Conservation (phyloP, 306 rosid genomes). For the Mimosa bimucronata region DNA sequence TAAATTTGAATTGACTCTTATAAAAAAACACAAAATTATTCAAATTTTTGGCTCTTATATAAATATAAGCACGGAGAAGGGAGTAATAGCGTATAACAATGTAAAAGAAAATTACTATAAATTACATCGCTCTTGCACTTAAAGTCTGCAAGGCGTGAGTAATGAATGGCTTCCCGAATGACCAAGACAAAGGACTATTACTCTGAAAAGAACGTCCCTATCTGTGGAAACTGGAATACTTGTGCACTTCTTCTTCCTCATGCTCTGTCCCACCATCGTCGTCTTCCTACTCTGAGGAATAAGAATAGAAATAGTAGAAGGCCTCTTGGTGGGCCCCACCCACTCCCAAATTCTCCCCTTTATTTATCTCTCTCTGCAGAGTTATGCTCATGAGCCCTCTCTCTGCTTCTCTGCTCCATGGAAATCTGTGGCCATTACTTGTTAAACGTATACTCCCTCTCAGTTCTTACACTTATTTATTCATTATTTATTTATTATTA, state of each 20-base stretch:
- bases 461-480: not conserved
- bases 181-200: too few species aligned
- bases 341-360: not conserved
- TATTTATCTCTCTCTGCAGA: not conserved
- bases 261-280: not conserved
- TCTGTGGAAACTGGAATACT: not conserved
- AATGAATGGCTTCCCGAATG: too few species aligned
- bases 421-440: not conserved
- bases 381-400: not conserved
- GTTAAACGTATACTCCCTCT: not conserved
- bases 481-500: too few species aligned
- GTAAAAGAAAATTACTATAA: too few species aligned
- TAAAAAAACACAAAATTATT: too few species aligned
- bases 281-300: not conserved
- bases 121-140: too few species aligned
- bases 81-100: too few species aligned
- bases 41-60: too few species aligned
- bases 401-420: too few species aligned
- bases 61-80: too few species aligned
- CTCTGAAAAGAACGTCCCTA: not conserved
- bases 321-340: not conserved
- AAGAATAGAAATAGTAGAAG: not conserved
- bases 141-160: too few species aligned
- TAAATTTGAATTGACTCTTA: too few species aligned
- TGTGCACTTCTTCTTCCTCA: not conserved